phyloP scores from a whole-genome alignment of 352 stramenopile species.

The Phytophthora crassamura region DNA sequence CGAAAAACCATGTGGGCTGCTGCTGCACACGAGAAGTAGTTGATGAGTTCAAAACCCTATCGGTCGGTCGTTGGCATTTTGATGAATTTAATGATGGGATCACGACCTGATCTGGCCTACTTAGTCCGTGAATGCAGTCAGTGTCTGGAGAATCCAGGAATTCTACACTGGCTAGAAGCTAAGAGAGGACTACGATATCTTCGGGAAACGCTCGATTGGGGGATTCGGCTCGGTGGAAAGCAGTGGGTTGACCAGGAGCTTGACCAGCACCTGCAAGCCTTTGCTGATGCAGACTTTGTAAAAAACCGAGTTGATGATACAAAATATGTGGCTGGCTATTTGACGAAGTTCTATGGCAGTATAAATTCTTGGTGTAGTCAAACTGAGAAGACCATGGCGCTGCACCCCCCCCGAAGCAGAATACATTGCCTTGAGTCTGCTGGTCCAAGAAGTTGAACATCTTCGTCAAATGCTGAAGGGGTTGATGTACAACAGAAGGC shows the following conservation, averaged over 20 bases:
- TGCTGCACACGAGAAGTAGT: conserved; percentile 4
- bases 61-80: conserved; percentile 2
- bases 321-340: conserved; percentile 24
- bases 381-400: conserved; percentile 24
- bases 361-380: conserved; percentile 27
- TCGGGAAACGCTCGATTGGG: conserved; percentile 3
- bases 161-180: conserved; percentile 13
- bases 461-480: conserved; percentile 27
- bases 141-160: too few relatives aligned
- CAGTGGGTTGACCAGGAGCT: background rate
- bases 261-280: conserved; percentile 5
- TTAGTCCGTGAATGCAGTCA: too few relatives aligned
- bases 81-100: conserved; percentile 9
- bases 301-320: conserved; percentile 23
- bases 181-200: conserved; percentile 19
- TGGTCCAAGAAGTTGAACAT: conserved; percentile 29
- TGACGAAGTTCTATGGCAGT: conserved; percentile 26
- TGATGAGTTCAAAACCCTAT: conserved; percentile 14
- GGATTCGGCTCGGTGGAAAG: conserved; percentile 1
- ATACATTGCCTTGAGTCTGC: conserved; percentile 24
- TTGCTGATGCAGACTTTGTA: conserved; percentile 25
- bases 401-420: conserved; percentile 3
- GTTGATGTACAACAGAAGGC: conserved; percentile 9
- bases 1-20: background rate
- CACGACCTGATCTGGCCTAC: conserved; percentile 6